Base-by-base conservation (phyloP, 352 stramenopile genomes). In the Elongisporangium undulatum region DNA sequence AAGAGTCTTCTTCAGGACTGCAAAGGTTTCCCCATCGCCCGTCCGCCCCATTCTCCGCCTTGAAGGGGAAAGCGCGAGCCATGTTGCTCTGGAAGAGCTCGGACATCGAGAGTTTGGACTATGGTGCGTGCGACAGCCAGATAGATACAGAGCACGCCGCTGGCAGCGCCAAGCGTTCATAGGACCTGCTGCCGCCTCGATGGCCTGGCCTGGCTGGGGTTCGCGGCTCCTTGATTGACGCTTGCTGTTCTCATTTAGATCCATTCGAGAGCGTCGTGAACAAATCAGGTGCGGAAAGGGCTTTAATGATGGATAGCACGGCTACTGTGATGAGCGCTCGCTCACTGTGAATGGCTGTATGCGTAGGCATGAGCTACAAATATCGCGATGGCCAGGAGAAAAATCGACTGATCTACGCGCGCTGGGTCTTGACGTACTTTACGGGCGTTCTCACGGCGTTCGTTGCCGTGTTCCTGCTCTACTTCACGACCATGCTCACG, bases 181-280 rank as follows among this genome's bases (percentile, higher is more conserved):
- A 16, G 7, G 12, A 17, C 13, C 13, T 45, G 34, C 34, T 17
- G 34, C 34, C 12, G 34, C 34, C 34, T 17, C 17, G 1, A 2
- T 16, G 13, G 9, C 34, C 10, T 45, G 34, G 12, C 13, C 34
- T 45, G 34, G 2, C 4, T 45, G 34, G 34, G 0, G 6, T 1
- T 17, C 4, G 2, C 0, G 56, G 21, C 21, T 26, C 17, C 51
- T 62, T 34, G 22, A 23, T 22, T 26, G 51, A 41, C 26, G 23
- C 50, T 29, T 39, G 17, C 3, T 62, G n/a, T 38, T 64, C 51
- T 26, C 56, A 19, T 39, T 15, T 58, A 94, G 85, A 94, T 64
- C 61, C 90, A 20, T 94, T 94, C 57, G 85, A 94, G 63, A 92
- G 82, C 56, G 82, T 94, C n/a, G 85, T 92, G 48, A 92, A 94